A percentile compares a stretch with the other conserved stretches of the same genome.
Conservation (phyloP, 305 asterid genomes). For the Solanum hybrid region DNA sequence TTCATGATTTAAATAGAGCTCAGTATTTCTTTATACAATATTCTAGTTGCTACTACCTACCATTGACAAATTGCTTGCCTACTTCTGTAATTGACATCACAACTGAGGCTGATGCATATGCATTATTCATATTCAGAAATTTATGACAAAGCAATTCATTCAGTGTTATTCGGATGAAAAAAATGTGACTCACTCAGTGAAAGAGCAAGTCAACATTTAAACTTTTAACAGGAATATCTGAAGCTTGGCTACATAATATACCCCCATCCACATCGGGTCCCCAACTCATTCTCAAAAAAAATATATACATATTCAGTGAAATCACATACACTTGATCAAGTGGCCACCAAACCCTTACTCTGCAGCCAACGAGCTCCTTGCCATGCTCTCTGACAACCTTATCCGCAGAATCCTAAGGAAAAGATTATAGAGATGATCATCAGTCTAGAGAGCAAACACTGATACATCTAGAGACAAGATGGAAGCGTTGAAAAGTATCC, state of each 20-base stretch:
- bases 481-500: neutral
- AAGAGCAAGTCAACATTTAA: neutral
- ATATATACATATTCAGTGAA: neutral
- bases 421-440: neutral
- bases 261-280: neutral
- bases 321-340: slow-evolving; percentile 26
- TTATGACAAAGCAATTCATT: neutral
- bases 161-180: neutral
- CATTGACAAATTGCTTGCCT: neutral
- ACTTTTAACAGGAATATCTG: neutral
- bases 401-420: slow-evolving; percentile 12
- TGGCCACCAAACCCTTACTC: slow-evolving; percentile 35
- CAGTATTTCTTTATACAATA: neutral
- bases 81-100: neutral
- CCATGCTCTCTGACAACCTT: neutral
- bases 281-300: neutral
- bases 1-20: neutral
- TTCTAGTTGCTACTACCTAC: neutral
- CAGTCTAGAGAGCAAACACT: neutral
- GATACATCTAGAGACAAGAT: neutral
- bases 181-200: neutral
- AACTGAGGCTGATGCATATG: neutral
- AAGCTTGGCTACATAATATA: neutral
- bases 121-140: neutral
- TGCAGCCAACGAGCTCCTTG: slow-evolving; percentile 21